Conservation (phyloP, 2,329 filamentous ascomycete species). For the Blastomyces percursus region DNA sequence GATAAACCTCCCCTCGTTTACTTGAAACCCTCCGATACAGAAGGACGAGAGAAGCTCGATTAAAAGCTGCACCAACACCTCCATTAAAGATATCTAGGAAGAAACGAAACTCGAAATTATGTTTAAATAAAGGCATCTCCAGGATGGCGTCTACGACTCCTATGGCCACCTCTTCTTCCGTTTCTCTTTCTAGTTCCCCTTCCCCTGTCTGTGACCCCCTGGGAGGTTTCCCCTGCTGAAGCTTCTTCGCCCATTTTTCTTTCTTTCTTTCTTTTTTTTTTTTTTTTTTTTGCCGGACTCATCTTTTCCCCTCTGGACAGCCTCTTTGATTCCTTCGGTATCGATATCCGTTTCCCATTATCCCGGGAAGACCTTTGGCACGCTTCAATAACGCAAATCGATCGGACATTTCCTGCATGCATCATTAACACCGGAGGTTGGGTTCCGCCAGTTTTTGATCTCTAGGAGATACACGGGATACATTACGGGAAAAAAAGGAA, state of each 20-base stretch:
- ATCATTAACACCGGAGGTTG: not conserved
- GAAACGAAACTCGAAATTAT: not conserved
- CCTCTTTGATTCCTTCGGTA: not conserved
- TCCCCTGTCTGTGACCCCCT: not conserved
- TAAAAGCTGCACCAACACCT: not conserved
- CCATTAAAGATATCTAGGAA: not conserved
- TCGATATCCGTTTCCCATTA: not conserved
- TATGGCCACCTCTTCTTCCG: not conserved
- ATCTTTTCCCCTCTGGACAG: not conserved
- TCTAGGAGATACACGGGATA: not conserved
- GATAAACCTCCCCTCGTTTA: not conserved
- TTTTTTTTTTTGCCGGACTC: not conserved
- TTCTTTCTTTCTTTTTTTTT: not conserved
- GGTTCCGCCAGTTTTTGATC: not conserved
- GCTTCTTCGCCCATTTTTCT: not conserved
- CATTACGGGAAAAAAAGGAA: not conserved
- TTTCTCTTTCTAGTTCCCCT: slow-evolving; percentile 1
- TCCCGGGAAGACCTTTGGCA: not conserved
- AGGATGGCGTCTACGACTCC: not conserved
- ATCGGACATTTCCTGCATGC: not conserved
- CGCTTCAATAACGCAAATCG: not conserved
- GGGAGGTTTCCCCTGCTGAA: not conserved
- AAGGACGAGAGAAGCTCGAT: not conserved
- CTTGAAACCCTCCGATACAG: not conserved
- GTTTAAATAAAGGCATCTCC: not conserved